Base-by-base conservation (phyloP, 352 stramenopile genomes). In the Aphanomyces stellatus region DNA sequence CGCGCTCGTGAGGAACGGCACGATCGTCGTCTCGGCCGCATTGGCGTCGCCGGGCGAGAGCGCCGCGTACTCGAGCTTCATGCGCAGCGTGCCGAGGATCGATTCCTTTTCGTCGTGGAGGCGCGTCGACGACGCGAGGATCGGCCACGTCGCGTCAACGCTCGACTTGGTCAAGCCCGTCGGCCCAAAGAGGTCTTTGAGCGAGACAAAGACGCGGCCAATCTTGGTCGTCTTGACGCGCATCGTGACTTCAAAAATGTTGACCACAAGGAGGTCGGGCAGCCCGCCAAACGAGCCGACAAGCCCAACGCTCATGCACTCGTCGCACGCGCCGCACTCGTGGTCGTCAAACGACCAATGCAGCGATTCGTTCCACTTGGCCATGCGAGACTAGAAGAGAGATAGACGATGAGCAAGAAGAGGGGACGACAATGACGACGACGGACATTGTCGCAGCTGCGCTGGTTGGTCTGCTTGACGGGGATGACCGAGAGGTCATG, bases 141-240 rank as follows among this genome's bases (percentile, higher is more conserved):
- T 81, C 1, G 85, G 85, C 80, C 80, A 93, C 53, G 76, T 75
- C 64, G 82, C 90, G 19, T 74, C 57, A 51, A 91, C 46, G 25
- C 19, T 60, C 22, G 60, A 67, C 13, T 82, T 74, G 43, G 77
- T 77, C 79, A 93, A 88, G 24, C 85, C 85, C 0, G 70, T 77
- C 13, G 88, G 89, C 19, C 83, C 85, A 60, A 93, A 81, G 41
- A 91, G 37, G 48, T 93, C 85, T 19, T 81, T 78, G 25, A 93
- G 71, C 27, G 82, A 91, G 31, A 93, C 71, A 6, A 83, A 79
- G 0, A 88, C 76, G 57, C 89, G 80, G 22, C 85, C 85, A 31
- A 93, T 88, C 70, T 93, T 93, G 42, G 85, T 93, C 8, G 82
- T 93, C 0, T 91, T 72, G 51, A 89, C 90, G 42, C 82, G 82